phyloP scores from a whole-genome alignment of 768 basidiomycete genomes.

The Mycena amicta region DNA sequence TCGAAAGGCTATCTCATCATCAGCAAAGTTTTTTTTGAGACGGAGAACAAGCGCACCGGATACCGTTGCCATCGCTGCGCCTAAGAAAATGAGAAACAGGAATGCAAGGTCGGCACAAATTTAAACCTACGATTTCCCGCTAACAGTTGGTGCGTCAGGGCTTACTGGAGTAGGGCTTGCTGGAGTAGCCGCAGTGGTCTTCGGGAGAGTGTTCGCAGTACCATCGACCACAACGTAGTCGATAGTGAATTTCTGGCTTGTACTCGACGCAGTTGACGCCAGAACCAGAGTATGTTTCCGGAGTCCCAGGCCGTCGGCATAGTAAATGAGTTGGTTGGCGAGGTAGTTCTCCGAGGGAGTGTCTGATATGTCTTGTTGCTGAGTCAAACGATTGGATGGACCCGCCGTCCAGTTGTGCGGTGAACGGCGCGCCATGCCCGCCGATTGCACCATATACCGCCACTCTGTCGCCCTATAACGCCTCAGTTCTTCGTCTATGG shows the following conservation, averaged over 20 bases:
- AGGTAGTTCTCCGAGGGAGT: background rate
- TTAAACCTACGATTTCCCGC: no score
- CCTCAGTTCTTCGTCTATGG: background rate
- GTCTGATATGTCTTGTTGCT: background rate
- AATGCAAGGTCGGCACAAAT: no score
- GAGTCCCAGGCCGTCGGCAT: background rate
- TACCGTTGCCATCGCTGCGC: no score
- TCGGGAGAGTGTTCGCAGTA: background rate
- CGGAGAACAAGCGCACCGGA: no score
- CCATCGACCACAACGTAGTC: background rate
- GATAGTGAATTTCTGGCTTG: background rate
- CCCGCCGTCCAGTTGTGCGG: conserved; percentile 1
- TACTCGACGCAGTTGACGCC: background rate
- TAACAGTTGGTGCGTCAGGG: no score
- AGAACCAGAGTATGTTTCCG: conserved; percentile 5
- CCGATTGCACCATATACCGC: conserved; percentile 12
- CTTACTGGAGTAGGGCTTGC: no score
- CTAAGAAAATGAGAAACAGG: no score
- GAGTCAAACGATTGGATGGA: background rate
- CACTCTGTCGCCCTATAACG: conserved; percentile 7
- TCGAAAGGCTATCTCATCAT: no score
- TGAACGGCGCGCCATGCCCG: background rate
- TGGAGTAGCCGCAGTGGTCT: background rate
- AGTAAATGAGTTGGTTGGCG: conserved; percentile 5
- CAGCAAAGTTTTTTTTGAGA: no score